Base-by-base conservation (phyloP, 169 alveolate species). In the Babesia bigemina region DNA sequence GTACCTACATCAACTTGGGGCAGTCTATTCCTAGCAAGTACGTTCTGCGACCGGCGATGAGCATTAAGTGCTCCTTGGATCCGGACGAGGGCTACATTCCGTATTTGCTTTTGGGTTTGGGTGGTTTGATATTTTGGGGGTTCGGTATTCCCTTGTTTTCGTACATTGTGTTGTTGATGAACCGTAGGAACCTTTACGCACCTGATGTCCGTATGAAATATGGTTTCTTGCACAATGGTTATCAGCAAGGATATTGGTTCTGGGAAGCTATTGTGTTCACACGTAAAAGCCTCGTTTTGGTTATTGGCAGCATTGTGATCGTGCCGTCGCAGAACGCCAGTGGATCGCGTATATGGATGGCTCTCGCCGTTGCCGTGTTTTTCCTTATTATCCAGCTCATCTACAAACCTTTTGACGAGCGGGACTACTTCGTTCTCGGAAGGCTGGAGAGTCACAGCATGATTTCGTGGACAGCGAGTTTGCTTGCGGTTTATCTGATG, bases 191-290 rank as follows among this genome's bases (percentile, higher is more conserved):
- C 39, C 78, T 92, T 44, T 88, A 92, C 77, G 85, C 89, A 19
- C 84, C 91, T 49, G 92, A 87, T 58, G 81, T 88, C 26, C 79
- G 92, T 29, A 84, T 90, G 70, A 92, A 92, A 73, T 92, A 85
- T 76, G 95, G 95, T 57, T 92, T 92, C 74, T 74, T 92, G 50
- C 93, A 90, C 86, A 92, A 90, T 67, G 95, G 95, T 22, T 92
- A 73, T 87, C 88, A 86, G 55, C 83, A 84, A 61, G 87, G 75
- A 49, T 92, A 71, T 85, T 92, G 95, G 95, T 92, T 72, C 87
- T 92, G 95, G 95, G 95, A 92, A 70, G 81, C 92, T 17, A 77
- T 90, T 49, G 94, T 90, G 58, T 92, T 90, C 86, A 84, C 91
- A n/a, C 70, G 95, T 26, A 92, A 92, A 61, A 75, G 90, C 63